Evolutionary conservation across 129 eudicot genomes (phyloP), one percentile per base, ranked within the genome.

Genomic region (Flaveria brownii): DNA sequence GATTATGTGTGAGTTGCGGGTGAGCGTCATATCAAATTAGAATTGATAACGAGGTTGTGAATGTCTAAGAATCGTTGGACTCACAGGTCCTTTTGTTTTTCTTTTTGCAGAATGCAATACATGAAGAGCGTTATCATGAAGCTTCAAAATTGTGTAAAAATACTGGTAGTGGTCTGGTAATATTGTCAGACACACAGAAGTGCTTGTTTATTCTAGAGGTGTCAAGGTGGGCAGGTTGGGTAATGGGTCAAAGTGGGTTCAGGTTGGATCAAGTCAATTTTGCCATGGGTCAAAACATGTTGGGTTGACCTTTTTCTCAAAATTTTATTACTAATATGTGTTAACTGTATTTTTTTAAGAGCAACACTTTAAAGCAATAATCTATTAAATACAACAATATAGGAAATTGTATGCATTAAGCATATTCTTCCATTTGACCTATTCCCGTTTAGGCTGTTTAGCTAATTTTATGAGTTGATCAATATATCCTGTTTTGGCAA

Each of bases 91-190:
- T 4, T 36, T 36, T 36, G 7, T 36, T 36, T 74, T 80, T 16
- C 68, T 72, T 77, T 28, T 68, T 89, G 80, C 84, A 95, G 99
- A 78, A 72, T 75, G 96, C 99, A 70, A 85, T 95, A 73, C 87
- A 83, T 30, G 97, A 95, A 74, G 99, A 95, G 78, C 97, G 89
- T 66, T 95, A 95, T 50, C 90, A 84, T 68, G 97, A 95, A 78
- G 99, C 99, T 82, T 95, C 96, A 36, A 91, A 84, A 76, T 72
- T 95, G 83, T 91, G 89, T 78, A 86, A 84, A 76, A 73, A 75
- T 82, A 87, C 99, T n/a, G 99, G 97, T 78, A 95, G 99, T 78
- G 97, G 97, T 52, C 91, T 95, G 99, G 99, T 95, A 91, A 82
- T 68, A 60, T 49, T 46, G 64, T 81, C 59, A 6, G 43, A 33